Conservation (phyloP, 208 protist species). For the Trypanosoma theileri region DNA sequence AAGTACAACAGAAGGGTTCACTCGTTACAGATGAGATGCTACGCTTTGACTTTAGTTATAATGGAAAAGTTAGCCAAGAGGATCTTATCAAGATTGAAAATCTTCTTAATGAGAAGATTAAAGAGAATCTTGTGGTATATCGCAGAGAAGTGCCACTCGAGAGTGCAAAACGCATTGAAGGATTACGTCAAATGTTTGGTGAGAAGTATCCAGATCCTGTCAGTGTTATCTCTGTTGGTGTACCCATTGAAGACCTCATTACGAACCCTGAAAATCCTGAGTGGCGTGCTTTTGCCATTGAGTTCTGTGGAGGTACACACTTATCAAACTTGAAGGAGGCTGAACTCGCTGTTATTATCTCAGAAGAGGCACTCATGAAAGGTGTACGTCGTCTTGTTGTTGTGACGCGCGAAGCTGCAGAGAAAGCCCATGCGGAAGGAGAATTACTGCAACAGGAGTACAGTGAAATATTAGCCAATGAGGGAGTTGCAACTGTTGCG, state of each 20-base stretch:
- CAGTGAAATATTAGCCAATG: slow-evolving; percentile 33
- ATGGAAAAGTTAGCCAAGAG: slow-evolving; percentile 70
- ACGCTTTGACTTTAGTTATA: slow-evolving; percentile 97
- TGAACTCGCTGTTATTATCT: slow-evolving; percentile 90
- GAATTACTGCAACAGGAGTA: slow-evolving; percentile 58
- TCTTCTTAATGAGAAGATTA: slow-evolving; percentile 89
- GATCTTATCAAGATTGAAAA: slow-evolving; percentile 89
- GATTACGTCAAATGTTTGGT: slow-evolving; percentile 95
- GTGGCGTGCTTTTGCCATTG: slow-evolving; percentile 91
- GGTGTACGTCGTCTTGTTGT: slow-evolving; percentile 89
- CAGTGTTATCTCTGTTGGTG: slow-evolving; percentile 96
- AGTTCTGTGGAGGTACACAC: slow-evolving; percentile 98
- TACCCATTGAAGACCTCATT: slow-evolving; percentile 87
- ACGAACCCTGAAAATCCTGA: slow-evolving; percentile 84
- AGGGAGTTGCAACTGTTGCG: slow-evolving; percentile 52
- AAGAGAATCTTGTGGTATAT: slow-evolving; percentile 78
- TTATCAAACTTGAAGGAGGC: slow-evolving; percentile 85
- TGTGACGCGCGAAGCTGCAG: slow-evolving; percentile 66
- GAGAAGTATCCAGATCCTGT: slow-evolving; percentile 99
- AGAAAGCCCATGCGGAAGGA: slow-evolving; percentile 47
- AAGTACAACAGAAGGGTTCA: slow-evolving; percentile 95
- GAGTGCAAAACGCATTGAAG: slow-evolving; percentile 67
- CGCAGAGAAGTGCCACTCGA: slow-evolving; percentile 86
- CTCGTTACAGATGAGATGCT: slow-evolving; percentile 91
- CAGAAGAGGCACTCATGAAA: slow-evolving; percentile 94